phyloP scores from a whole-genome alignment of 768 basidiomycete species.

The Auriculariales sp. region DNA sequence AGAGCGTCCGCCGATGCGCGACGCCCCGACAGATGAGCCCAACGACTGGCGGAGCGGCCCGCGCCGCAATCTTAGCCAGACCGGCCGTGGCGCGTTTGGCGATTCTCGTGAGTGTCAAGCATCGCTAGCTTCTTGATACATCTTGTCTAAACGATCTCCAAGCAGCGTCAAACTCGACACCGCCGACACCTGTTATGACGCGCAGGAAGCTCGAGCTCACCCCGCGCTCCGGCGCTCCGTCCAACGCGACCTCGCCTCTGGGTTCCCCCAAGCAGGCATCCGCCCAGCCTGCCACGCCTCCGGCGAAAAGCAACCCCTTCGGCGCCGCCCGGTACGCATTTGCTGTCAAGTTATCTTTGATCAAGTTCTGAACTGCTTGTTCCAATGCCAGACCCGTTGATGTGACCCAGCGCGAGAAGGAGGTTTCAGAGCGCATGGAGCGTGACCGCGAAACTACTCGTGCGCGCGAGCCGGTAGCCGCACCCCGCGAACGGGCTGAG shows the following conservation, averaged over 20 bases:
- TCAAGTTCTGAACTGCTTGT: not conserved
- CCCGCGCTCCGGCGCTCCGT: constrained; percentile 57
- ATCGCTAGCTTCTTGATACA: not conserved
- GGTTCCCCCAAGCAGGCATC: constrained; percentile 62
- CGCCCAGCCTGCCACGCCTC: constrained; percentile 23
- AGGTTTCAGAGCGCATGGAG: constrained; percentile 55
- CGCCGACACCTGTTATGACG: constrained; percentile 66
- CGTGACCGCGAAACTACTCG: constrained; percentile 37
- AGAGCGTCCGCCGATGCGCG: not conserved
- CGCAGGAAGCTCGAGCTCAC: constrained; percentile 77
- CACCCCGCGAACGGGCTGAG: not conserved
- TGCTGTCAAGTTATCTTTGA: not conserved
- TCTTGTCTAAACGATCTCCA: not conserved
- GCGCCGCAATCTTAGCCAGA: constrained; percentile 9
- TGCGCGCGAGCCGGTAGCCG: constrained; percentile 17
- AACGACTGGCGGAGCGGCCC: constrained; percentile 51
- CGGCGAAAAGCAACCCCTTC: constrained; percentile 58
- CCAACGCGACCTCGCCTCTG: constrained; percentile 57
- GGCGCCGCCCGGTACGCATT: constrained; percentile 60
- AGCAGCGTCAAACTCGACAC: constrained; percentile 54
- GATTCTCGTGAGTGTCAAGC: constrained; percentile 39
- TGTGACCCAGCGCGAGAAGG: constrained; percentile 58
- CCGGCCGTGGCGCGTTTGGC: constrained; percentile 4
- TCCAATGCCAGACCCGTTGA: constrained; percentile 58
- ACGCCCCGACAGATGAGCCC: constrained; percentile 6